Base-by-base conservation (phyloP, 768 basidiomycete genomes). In the Agaricus subrufescens region DNA sequence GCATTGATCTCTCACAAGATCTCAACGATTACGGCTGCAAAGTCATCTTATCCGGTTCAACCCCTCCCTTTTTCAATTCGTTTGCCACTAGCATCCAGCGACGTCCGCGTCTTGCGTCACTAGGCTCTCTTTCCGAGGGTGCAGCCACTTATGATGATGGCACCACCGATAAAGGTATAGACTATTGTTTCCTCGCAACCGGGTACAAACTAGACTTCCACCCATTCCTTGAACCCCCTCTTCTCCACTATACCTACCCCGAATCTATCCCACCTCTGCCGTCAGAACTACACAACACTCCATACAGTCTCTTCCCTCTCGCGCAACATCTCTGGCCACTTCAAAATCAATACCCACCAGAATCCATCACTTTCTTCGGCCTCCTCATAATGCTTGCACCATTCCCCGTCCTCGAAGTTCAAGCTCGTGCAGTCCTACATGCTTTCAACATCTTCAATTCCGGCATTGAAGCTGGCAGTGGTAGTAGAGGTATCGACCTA, bases 381-480 rank as follows among this genome's bases (percentile, higher is more conserved):
- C 77, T 91, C 10, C 74, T 75, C 1, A 65, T 74, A 27, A 71
- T 73, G 34, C 82, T 91, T 25, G 78, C 78, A 0, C 94, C 93
- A 2, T 80, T 95, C 57, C 92, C 91, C 1, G 64, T 93, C 0
- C 75, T 86, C 47, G 91, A 97, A 68, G 82, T 81, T 0, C 94
- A 96, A 69, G 86, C 86, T 0, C 80, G 79, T 0, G 86, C 83
- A 2, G 75, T 82, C 6, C 66, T 85, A 23, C 74, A 75, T 25
- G 81, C 78, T 0, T 87, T 89, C 57, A 71, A 72, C 12, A 61
- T 82, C 50, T 83, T 82, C 1, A 65, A 66, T 26, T 67, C 75
- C n/a, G 47, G 40, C 4, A 38, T 48, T 6, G 40, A 43, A 25
- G 26, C 14, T 19, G 40, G 54, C 9, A 37, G 25, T 25, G 15